These are phyloP conservation scores for Lagenaria siceraria DNA, from an alignment of 306 rosid genomes.

Conservation along the genomic window DNA sequence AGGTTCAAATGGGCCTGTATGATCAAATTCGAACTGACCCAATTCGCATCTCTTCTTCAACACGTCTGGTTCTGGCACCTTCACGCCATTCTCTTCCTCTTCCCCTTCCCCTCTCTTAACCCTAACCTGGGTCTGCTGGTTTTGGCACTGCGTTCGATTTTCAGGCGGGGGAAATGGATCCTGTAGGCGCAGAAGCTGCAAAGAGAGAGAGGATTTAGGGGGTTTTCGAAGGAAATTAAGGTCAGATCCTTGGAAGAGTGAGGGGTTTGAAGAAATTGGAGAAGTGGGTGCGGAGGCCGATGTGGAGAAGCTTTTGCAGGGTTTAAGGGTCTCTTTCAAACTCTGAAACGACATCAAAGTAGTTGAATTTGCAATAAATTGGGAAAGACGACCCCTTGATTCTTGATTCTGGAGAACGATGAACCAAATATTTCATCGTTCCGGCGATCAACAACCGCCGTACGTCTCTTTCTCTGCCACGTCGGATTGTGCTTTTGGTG, in stretches of 20 bases:
- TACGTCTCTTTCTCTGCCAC: background rate
- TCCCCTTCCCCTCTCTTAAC: background rate
- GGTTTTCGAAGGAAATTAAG: constrained; percentile 42
- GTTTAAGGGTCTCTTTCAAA: constrained; percentile 53
- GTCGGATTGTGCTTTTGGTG: background rate
- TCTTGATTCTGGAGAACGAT: background rate
- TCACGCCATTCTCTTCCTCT: constrained; percentile 21
- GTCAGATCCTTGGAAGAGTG: constrained; percentile 17
- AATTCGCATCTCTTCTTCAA: constrained; percentile 17
- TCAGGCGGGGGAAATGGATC: constrained; percentile 23
- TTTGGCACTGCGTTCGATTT: constrained; percentile 11
- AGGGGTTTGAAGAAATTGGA: constrained; percentile 17
- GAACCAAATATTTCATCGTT: background rate
- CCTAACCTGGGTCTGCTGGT: constrained; percentile 2
- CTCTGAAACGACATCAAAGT: constrained; percentile 51
- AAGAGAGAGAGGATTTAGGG: constrained; percentile 63
- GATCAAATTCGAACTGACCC: constrained; percentile 50
- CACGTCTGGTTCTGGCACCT: constrained; percentile 17
- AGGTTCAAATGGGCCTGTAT: constrained; percentile 62
- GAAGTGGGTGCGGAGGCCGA: constrained; percentile 16
- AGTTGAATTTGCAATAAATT: background rate
- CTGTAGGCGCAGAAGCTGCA: constrained; percentile 61
- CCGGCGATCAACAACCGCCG: background rate
- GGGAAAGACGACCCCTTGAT: background rate
- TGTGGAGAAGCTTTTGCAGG: constrained; percentile 27